Evolutionary conservation across 345 rosid genomes (phyloP), one percentile per base, ranked within the genome.

Genomic region (Noccaea bulbosa): DNA sequence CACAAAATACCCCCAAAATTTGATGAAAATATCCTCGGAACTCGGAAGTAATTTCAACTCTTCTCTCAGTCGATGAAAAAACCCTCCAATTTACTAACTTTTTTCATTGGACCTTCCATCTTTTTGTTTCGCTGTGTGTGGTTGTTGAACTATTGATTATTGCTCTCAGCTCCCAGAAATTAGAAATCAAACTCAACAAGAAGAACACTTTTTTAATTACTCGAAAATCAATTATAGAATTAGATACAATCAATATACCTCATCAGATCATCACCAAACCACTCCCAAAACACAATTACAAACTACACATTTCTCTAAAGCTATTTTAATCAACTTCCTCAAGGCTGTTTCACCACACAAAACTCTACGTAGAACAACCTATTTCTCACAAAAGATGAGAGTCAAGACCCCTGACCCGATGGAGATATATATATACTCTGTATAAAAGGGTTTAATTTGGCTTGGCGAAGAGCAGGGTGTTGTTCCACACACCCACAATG

Each of bases 311-410:
- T 27, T 46, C 59, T 47, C 71, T 73, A 65, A 56, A 55, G 14
- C 45, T 53, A 20, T 63, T 63, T 53, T 22, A 52, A 54, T 20
- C 61, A 74, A 73, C 72, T 50, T 20, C 20, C 46, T 57, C 41
- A 46, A 45, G 59, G 56, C 65, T 72, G 65, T 72, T 72, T 70
- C 67, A 40, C 50, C 70, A 44, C 55, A 62, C 62, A 62, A 61
- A 71, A 61, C 70, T 45, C 48, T 45, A 17, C 74, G 16, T 70
- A 32, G 22, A 15, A 49, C 35, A 41, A 41, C 40, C 75, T 52
- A 52, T 35, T 33, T 38, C 3, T 75, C 59, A 75, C 22, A 20
- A 20, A 20, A 20, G 22, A 20, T 20, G 22, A 20, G 22, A 20
- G 2, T 20, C 22, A 20, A 20, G 22, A 20, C 22, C 22, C 22